Conservation (phyloP, 129 eudicot genomes). For the Flaveria trinervia region DNA sequence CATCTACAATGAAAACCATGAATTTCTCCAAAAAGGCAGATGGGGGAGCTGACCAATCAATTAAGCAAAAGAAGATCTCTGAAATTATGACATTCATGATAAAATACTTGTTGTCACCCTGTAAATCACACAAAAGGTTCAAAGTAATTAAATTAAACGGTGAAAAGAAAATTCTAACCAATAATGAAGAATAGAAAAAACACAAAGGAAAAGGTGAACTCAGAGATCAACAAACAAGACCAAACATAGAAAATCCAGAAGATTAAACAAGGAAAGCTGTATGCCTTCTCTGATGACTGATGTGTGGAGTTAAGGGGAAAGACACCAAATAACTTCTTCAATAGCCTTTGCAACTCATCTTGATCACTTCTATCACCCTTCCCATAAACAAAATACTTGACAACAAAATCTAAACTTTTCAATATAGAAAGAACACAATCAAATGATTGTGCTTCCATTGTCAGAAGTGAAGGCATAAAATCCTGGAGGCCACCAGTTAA, state of each 20-base stretch:
- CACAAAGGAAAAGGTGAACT: slow-evolving; percentile 11
- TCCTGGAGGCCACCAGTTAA: slow-evolving; percentile 75
- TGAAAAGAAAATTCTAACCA: background rate
- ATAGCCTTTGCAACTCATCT: slow-evolving; percentile 33
- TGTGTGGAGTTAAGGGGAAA: slow-evolving; percentile 60
- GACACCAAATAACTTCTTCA: slow-evolving; percentile 67
- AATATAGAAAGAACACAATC: slow-evolving; percentile 80
- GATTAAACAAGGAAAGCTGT: background rate
- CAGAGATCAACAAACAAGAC: background rate
- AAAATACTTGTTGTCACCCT: slow-evolving; percentile 70
- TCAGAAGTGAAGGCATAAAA: slow-evolving; percentile 50
- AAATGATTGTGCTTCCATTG: slow-evolving; percentile 68
- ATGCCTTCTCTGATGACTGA: slow-evolving; percentile 68
- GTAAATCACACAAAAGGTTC: slow-evolving; percentile 35
- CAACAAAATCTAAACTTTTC: slow-evolving; percentile 60
- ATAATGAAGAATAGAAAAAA: background rate
- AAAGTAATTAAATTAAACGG: slow-evolving; percentile 21
- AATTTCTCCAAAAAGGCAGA: slow-evolving; percentile 61
- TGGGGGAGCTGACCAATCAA: slow-evolving; percentile 50
- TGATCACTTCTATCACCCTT: slow-evolving; percentile 34
- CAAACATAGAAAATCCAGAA: slow-evolving; percentile 1
- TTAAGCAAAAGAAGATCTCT: slow-evolving; percentile 58
- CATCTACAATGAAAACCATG: slow-evolving; percentile 61
- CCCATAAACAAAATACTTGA: slow-evolving; percentile 52
- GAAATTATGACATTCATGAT: slow-evolving; percentile 59